Evolutionary conservation across 345 rosid species (phyloP).

Genomic region (Linum lewisii): DNA sequence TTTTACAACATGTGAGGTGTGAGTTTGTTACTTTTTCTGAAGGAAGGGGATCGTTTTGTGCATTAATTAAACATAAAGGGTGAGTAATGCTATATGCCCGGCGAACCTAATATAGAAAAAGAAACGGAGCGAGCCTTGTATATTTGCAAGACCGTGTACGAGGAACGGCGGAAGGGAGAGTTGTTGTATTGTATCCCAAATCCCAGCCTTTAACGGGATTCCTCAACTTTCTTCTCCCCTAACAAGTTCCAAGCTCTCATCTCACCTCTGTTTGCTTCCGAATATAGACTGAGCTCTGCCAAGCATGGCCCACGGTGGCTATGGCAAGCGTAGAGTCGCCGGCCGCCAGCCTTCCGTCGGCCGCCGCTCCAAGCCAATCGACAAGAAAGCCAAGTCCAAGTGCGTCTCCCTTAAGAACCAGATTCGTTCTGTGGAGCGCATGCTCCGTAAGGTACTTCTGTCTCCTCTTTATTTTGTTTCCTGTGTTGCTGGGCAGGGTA

Average conservation of each 20-base stretch:
- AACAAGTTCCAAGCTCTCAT: not conserved
- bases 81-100: too few species aligned
- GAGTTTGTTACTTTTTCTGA: too few species aligned
- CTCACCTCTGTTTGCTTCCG: not conserved
- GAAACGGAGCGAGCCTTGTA: not conserved
- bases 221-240: too few species aligned
- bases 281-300: not conserved
- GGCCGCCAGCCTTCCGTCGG: slow-evolving; percentile 45
- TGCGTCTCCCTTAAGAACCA: slow-evolving; percentile 76
- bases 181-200: too few species aligned
- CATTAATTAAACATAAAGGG: too few species aligned
- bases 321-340: slow-evolving; percentile 59
- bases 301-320: slow-evolving; percentile 91
- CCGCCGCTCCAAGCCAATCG: slow-evolving; percentile 77
- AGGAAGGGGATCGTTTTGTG: too few species aligned
- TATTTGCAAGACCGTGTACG: not conserved
- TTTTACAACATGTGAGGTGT: too few species aligned
- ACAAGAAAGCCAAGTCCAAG: slow-evolving; percentile 72
- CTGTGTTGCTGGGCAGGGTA: not conserved
- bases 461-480: not conserved
- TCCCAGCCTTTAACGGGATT: too few species aligned
- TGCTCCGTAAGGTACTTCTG: slow-evolving; percentile 76
- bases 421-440: slow-evolving; percentile 88
- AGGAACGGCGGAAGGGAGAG: not conserved
- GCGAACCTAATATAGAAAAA: not conserved